Evolutionary conservation across 805 yeast species (phyloP).

Genomic region (Metschnikowia kofuensis): DNA sequence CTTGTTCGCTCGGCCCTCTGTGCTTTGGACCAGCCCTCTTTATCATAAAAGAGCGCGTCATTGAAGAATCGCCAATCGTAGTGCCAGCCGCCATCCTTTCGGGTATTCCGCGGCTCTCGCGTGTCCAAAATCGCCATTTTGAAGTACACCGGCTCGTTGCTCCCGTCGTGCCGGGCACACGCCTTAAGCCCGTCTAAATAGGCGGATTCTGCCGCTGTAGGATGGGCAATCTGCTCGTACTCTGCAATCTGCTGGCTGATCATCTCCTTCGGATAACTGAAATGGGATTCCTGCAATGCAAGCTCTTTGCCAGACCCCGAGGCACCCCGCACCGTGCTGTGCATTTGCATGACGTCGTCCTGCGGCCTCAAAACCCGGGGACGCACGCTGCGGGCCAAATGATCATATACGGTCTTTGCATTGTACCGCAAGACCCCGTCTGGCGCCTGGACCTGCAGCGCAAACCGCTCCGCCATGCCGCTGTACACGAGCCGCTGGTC

Average conservation of each 20-base stretch:
- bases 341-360: conserved; percentile 27
- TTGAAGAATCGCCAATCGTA: conserved; percentile 61
- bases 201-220: conserved; percentile 20
- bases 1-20: conserved; percentile 19
- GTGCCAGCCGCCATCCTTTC: conserved; percentile 49
- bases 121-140: conserved; percentile 27
- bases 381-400: conserved; percentile 20
- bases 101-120: conserved; percentile 24
- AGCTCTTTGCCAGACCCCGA: conserved; percentile 8
- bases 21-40: conserved; percentile 26
- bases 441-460: conserved; percentile 5
- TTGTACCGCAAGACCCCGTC: conserved; percentile 5
- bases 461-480: conserved; percentile 12
- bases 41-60: conserved; percentile 49
- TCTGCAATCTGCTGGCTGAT: conserved; percentile 25
- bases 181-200: conserved; percentile 30
- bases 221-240: conserved; percentile 18
- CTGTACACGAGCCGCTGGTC: conserved; percentile 16
- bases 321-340: conserved; percentile 12
- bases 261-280: conserved; percentile 23
- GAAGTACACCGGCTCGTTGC: conserved; percentile 24
- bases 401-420: conserved; percentile 23
- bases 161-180: neutral
- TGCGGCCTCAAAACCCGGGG: conserved; percentile 21
- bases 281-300: conserved; percentile 19